A percentile compares a stretch with the other conserved stretches of the same genome.
phyloP scores from a whole-genome alignment of 164 flowering plant species.

The Annona squamosa region DNA sequence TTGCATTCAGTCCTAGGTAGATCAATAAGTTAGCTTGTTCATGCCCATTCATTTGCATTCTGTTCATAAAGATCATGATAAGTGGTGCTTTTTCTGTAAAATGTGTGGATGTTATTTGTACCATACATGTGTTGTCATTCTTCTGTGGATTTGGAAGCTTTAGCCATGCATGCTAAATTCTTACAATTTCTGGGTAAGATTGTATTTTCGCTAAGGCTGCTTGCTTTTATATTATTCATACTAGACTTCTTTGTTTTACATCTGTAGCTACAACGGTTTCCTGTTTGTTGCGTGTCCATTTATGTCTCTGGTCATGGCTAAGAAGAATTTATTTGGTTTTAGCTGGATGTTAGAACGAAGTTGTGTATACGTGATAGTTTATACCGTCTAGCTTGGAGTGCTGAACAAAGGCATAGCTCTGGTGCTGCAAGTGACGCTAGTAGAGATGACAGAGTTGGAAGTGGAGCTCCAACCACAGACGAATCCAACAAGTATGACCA shows the following conservation, averaged over 20 bases:
- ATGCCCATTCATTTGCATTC: background rate
- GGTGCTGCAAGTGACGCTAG: constrained; percentile 15
- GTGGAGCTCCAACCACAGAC: constrained; percentile 29
- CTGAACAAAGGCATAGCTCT: constrained; percentile 61
- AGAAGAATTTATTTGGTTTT: constrained; percentile 20
- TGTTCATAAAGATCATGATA: background rate
- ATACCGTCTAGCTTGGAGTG: constrained; percentile 87
- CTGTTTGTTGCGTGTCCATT: background rate
- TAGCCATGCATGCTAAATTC: background rate
- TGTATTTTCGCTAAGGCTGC: background rate
- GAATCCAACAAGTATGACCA: constrained; percentile 42
- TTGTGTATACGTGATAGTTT: constrained; percentile 81
- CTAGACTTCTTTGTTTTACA: background rate
- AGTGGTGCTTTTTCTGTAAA: background rate
- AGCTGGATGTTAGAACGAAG: constrained; percentile 82
- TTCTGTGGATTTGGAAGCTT: background rate
- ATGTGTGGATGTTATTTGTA: background rate
- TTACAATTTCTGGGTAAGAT: background rate
- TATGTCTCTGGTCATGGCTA: constrained; percentile 1
- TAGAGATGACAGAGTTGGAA: constrained; percentile 27
- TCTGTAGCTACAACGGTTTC: background rate
- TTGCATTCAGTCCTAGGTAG: background rate
- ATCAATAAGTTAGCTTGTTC: too few relatives aligned
- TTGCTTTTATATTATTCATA: background rate
- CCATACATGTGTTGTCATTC: background rate